Evolutionary conservation across 2,329 filamentous ascomycete genomes (phyloP).

Genomic region (Penicillium vulpinum): DNA sequence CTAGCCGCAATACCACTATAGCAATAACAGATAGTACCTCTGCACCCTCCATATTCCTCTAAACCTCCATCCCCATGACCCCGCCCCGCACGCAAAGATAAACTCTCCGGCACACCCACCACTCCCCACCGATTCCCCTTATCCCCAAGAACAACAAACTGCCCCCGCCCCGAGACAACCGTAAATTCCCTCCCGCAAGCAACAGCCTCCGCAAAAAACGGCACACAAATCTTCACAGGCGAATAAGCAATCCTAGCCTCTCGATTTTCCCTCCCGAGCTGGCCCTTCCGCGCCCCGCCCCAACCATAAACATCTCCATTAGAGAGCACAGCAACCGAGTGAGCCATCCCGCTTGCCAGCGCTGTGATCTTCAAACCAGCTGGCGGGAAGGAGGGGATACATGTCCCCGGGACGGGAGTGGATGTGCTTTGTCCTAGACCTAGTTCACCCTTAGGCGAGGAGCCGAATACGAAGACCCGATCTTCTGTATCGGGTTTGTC

Average conservation of each 20-base stretch:
- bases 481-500: conserved; percentile 16
- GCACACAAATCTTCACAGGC: conserved; percentile 62
- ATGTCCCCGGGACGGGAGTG: conserved; percentile 34
- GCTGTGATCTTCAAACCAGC: conserved; percentile 58
- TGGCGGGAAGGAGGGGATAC: conserved; percentile 66
- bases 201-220: conserved; percentile 65
- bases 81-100: not conserved
- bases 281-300: conserved; percentile 84
- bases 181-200: conserved; percentile 87
- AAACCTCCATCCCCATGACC: not conserved
- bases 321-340: conserved; percentile 70
- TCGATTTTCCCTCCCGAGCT: conserved; percentile 64
- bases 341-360: conserved; percentile 73
- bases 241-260: conserved; percentile 51
- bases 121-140: conserved; percentile 66
- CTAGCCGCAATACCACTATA: conserved; percentile 71
- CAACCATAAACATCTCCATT: conserved; percentile 82
- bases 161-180: conserved; percentile 63
- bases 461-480: conserved; percentile 63
- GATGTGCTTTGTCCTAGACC: conserved; percentile 54
- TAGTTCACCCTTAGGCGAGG: conserved; percentile 70
- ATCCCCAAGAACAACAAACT: conserved; percentile 68
- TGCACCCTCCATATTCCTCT: not conserved
- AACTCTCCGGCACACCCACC: conserved; percentile 52
- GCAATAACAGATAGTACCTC: conserved; percentile 52